These are phyloP conservation scores for Corymbia calophylla DNA, from an alignment of 441 rosid genomes.

Conservation along the genomic window DNA sequence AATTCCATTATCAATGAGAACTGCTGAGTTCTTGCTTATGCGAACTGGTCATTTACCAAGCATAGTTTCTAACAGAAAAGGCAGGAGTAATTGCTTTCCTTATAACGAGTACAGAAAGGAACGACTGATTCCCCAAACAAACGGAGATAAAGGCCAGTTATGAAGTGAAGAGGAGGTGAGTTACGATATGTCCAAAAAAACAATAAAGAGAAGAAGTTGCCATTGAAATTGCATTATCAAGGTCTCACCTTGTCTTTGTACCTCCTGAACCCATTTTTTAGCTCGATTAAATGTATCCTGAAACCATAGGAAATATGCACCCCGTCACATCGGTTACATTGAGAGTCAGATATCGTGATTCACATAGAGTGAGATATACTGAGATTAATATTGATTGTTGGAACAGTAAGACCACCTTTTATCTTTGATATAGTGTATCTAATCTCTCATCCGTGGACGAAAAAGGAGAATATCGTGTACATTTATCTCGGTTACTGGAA, in stretches of 20 bases:
- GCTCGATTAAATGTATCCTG: slow-evolving; percentile 52
- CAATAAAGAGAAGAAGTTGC: neutral
- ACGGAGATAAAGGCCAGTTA: neutral
- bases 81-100: neutral
- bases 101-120: neutral
- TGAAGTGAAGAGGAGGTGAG: neutral
- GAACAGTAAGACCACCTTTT: neutral
- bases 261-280: slow-evolving; percentile 58
- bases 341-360: neutral
- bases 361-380: neutral
- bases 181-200: neutral
- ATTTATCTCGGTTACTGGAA: neutral
- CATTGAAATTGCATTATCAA: neutral
- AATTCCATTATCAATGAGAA: neutral
- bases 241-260: slow-evolving; percentile 51
- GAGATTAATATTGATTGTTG: neutral
- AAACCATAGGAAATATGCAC: neutral
- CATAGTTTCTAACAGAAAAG: neutral
- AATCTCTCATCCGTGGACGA: neutral
- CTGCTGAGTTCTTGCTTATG: neutral
- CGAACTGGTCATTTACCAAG: neutral
- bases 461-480: neutral
- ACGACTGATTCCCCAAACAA: neutral
- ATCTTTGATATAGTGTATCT: neutral
- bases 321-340: neutral